phyloP scores from a whole-genome alignment of 2,329 filamentous ascomycete species.

The Alternaria metachromatica region DNA sequence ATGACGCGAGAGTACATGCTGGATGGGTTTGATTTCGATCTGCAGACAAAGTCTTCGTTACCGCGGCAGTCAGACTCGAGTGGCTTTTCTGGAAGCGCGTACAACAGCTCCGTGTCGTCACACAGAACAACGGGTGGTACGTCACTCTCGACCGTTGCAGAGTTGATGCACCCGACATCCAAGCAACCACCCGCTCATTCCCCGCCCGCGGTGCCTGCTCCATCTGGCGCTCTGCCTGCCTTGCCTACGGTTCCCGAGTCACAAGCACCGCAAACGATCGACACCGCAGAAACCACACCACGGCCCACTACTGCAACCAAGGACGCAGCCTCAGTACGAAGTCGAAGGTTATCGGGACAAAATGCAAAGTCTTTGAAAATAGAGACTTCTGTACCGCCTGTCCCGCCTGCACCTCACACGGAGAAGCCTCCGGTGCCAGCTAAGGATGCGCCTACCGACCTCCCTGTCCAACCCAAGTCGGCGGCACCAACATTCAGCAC shows the following conservation, averaged over 20 bases:
- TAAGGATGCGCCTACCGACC: slow-evolving; percentile 42
- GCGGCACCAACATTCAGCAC: slow-evolving; percentile 40
- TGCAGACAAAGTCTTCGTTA: slow-evolving; percentile 70
- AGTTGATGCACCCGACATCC: slow-evolving; percentile 58
- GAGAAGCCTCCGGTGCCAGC: slow-evolving; percentile 42
- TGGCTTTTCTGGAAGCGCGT: slow-evolving; percentile 76
- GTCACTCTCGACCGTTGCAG: slow-evolving; percentile 74
- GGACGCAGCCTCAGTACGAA: slow-evolving; percentile 65
- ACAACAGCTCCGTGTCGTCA: slow-evolving; percentile 79
- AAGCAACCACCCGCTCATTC: slow-evolving; percentile 41
- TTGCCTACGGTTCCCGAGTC: slow-evolving; percentile 41
- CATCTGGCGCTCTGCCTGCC: slow-evolving; percentile 40
- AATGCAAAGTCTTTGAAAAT: slow-evolving; percentile 87
- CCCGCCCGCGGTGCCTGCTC: slow-evolving; percentile 37
- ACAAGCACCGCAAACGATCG: slow-evolving; percentile 28
- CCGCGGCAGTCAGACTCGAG: slow-evolving; percentile 85
- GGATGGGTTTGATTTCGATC: slow-evolving; percentile 80
- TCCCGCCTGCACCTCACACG: slow-evolving; percentile 42
- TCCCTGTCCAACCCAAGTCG: slow-evolving; percentile 45
- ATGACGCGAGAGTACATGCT: slow-evolving; percentile 84
- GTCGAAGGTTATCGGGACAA: slow-evolving; percentile 79
- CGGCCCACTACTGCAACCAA: slow-evolving; percentile 33
- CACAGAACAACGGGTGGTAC: slow-evolving; percentile 73
- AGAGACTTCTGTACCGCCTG: slow-evolving; percentile 66
- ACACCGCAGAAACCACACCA: slow-evolving; percentile 38